Evolutionary conservation across 148 eudicot species (phyloP).

Genomic region (Silene latifolia): DNA sequence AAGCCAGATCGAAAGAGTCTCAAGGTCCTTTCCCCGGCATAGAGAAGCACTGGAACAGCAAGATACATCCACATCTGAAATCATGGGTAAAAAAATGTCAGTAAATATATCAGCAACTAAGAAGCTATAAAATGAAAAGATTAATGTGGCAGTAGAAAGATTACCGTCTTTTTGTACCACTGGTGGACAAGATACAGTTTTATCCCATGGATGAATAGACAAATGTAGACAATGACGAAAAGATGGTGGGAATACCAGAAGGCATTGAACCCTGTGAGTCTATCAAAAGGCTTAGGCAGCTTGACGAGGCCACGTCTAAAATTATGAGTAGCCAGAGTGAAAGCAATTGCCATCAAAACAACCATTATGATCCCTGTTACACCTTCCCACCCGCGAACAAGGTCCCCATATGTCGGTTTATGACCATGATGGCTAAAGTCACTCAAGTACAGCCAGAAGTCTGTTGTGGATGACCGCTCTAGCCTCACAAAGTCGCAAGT

Average conservation of each 20-base stretch:
- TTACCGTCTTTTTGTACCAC: slow-evolving; percentile 76
- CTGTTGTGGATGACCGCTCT: slow-evolving; percentile 41
- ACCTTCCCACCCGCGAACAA: slow-evolving; percentile 60
- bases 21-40: slow-evolving; percentile 92
- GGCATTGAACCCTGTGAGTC: slow-evolving; percentile 79
- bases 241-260: slow-evolving; percentile 90
- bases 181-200: slow-evolving; percentile 65
- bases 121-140: background rate
- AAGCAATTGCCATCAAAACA: slow-evolving; percentile 61
- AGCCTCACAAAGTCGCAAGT: slow-evolving; percentile 85
- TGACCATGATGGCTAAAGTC: slow-evolving; percentile 37
- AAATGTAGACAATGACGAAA: slow-evolving; percentile 60
- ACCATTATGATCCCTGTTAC: slow-evolving; percentile 76
- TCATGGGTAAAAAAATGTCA: slow-evolving; percentile 11
- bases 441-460: slow-evolving; percentile 36
- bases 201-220: slow-evolving; percentile 61
- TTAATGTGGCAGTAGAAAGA: background rate
- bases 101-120: slow-evolving; percentile 1
- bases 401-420: slow-evolving; percentile 52
- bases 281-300: slow-evolving; percentile 71
- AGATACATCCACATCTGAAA: slow-evolving; percentile 95
- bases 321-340: slow-evolving; percentile 67
- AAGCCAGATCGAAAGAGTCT: slow-evolving; percentile 83
- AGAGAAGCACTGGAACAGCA: slow-evolving; percentile 80
- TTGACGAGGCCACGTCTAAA: slow-evolving; percentile 62